Evolutionary conservation across 2,329 filamentous ascomycete species (phyloP), one percentile per base, ranked within the genome.

Genomic region (Fusarium sp.): DNA sequence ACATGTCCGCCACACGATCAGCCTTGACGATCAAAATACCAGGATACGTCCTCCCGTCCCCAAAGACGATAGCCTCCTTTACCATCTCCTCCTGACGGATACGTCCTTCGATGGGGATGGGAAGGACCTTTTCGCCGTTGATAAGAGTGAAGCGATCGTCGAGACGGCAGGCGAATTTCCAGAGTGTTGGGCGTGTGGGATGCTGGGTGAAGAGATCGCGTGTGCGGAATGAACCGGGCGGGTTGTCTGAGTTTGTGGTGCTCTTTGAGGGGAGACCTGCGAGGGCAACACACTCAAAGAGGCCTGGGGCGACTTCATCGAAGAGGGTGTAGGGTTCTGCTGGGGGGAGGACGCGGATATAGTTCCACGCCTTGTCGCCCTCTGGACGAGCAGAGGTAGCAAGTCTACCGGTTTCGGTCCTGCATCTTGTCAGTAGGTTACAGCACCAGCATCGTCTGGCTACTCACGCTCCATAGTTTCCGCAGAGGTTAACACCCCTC

Each of bases 51-150:
- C 77, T 79, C 9, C 80, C 83, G 2, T 80, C 78, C 0, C 86
- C 86, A 57, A 88, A 86, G 1, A 86, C 79, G 3, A 87, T 75
- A 0, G 81, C 81, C 55, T 88, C 86, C 14, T 79, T 75, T 1
- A 88, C 82, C 0, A 80, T 71, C 4, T 76, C 73, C 44, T 83
- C 76, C 48, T 84, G 79, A 9, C 84, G 76, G 7, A 88, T 80
- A 0, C 78, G 75, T 4, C 82, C 79, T 68, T 89, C 87, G 6
- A 79, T 77, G 0, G 74, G 74, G 2, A 81, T 62, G 0, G 80
- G 80, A 0, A 79, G 69, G 0, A 81, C 78, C 51, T 82, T 82
- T 61, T 82, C 80, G 4, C 80, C 80, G 32, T 82, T 82, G 32
- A 77, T 67, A 2, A 82, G 68, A 0, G 76, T 79, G 15, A 83